Base-by-base conservation (phyloP, 2,329 filamentous ascomycete genomes). In the Diaporthe caulivora region DNA sequence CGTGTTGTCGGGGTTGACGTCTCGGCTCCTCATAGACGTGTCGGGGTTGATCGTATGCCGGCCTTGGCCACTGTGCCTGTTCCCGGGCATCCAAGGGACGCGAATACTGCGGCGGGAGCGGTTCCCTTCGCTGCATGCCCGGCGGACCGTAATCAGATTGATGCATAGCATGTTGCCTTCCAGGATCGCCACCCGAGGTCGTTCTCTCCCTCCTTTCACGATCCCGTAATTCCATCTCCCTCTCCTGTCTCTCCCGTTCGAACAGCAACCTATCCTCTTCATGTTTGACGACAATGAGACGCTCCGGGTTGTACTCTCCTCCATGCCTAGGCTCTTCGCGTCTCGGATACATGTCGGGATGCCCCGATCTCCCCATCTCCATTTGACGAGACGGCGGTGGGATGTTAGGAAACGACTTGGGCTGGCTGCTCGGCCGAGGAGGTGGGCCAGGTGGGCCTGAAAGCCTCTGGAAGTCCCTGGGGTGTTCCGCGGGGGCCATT, bases 301-400 rank as follows among this genome's bases (percentile, higher is more conserved):
- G 84, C 58, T 91, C 89, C 0, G 85, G 84, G 74, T 88, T 88
- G 77, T 90, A 90, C 70, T 90, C 89, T 76, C 79, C 83, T 68
- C 76, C 82, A 53, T 76, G 82, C 6, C 82, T 81, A 65, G 82
- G 78, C 31, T 90, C 88, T 31, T 90, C 89, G 57, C 87, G 83
- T 51, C 87, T 85, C 13, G 79, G 80, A 76, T 90, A 90, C 65
- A 84, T 79, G 13, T 88, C 87, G 69, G 79, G 75, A 70, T 80
- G 77, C 29, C 81, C 78, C 34, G 80, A 79, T 70, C 88, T 83
- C 1, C 84, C 84, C 76, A 86, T 80, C 21, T 91, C 89, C 75
- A 84, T 80, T 2, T 85, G 81, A 58, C 87, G 85, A 24, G 86
- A 83, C 1, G 85, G 81, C 24, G 83, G 81, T 10, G 78, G 77